Evolutionary conservation across 2,329 filamentous ascomycete genomes (phyloP), one percentile per base, ranked within the genome.

Genomic region (Ophiocordyceps australis): DNA sequence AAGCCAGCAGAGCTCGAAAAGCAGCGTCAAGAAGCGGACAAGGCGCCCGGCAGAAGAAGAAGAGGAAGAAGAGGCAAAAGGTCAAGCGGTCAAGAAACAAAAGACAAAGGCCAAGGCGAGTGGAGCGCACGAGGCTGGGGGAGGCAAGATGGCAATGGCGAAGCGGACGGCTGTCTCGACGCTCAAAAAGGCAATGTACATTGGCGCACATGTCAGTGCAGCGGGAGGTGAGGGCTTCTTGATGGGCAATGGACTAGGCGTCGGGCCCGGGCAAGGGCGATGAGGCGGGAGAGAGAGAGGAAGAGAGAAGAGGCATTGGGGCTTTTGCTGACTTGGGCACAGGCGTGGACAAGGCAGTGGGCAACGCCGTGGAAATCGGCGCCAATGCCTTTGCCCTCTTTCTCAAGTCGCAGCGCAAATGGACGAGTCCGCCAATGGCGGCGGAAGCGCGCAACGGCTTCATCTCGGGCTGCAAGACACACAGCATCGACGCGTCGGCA

Each of bases 321-420:
- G 12, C 5, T 16, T 14, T 22, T 9, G 17, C 7, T 20, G 23
- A 25, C 35, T 40, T 14, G 16, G 16, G 31, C 21, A 20, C 38
- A 85, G 80, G 85, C 27, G 79, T 95, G 1, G 83, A 94, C 30
- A 94, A 95, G 48, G 66, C 85, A 0, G 63, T 95, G 30, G 57
- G 62, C 14, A 92, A 93, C 38, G 69, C 77, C 23, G 45, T 74
- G 2, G 66, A 82, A 25, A 83, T 93, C 35, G 85, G 85, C 27
- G 85, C 78, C 34, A 98, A 95, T 46, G 72, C 85, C 8, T 92
- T 95, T 39, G 89, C 89, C 4, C 61, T 95, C 13, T 98, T 98
- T 54, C 64, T 98, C 38, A 95, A 95, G 47, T 92, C 81, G 0
- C 89, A 98, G 49, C 74, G 85, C 28, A 95, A 93, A 57, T 98